Base-by-base conservation (phyloP, 192 early-diverging fungal species). In the Podila minutissima region DNA sequence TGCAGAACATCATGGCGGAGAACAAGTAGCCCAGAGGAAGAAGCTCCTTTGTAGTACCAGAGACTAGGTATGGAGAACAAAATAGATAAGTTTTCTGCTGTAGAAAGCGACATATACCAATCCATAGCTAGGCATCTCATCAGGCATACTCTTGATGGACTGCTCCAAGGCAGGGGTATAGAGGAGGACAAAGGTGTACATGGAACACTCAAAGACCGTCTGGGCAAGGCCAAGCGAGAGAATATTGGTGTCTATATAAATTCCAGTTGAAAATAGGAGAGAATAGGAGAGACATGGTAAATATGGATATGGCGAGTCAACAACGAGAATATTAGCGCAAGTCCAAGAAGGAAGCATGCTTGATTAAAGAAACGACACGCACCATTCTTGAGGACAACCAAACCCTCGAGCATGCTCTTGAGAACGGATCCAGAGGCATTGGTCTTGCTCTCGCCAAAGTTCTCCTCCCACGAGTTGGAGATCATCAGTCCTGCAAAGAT, bases 171-270 rank as follows among this genome's bases (percentile, higher is more conserved):
- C 84, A 26, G 90, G 90, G 7, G 84, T 89, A 70, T 87, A 91
- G 7, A 91, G 71, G 7, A 91, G 62, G 28, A 91, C 90, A 71
- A 91, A 91, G 4, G 85, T 85, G 71, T 91, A 91, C 90, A 91
- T 91, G 60, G 86, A 86, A 60, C 83, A 85, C 67, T 91, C 90
- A 75, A 89, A 91, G 17, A 91, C 81, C 2, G 89, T 87, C 69
- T 91, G 90, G 0, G 87, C 88, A n/a, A 83, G 61, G 31, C 90
- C 89, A 59, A 90, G 58, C 12, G 86, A 73, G 0, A 89, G 20
- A 41, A 90, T 86, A 31, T 82, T 86, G 68, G 69, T 77, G 66
- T 86, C 88, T 89, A 72, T 8, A n/a, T 19, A 48, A 31, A n/a
- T 67, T 12, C 50, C 48, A 63, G 33, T 33, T 33, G 33, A n/a